Percentiles rank a stretch among this genome's conserved stretches.
Conservation (phyloP, 139 green algal species). For the Desmodesmus armatus region DNA sequence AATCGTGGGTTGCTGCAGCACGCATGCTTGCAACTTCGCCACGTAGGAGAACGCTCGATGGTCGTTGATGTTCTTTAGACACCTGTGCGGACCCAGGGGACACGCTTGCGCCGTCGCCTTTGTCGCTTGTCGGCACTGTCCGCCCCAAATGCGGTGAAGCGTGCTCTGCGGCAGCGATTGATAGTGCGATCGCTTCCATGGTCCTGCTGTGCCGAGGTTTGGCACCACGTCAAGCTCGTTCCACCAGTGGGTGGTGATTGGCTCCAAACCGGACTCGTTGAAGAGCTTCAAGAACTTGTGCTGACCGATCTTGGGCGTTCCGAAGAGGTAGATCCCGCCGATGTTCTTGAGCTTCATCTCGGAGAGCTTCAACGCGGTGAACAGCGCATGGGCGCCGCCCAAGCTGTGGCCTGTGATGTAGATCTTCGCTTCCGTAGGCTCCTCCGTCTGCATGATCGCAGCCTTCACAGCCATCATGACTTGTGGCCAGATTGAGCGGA, state of each 20-base stretch:
- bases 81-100: background rate
- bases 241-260: slow-evolving; percentile 21
- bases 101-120: background rate
- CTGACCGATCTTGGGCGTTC: slow-evolving; percentile 32
- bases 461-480: background rate
- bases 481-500: slow-evolving; percentile 13
- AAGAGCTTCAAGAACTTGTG: slow-evolving; percentile 8
- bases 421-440: background rate
- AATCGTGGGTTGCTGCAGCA: slow-evolving; percentile 13
- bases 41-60: slow-evolving; percentile 34
- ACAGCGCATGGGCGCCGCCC: slow-evolving; percentile 15
- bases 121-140: slow-evolving; percentile 21
- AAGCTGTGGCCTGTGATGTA: slow-evolving; percentile 41
- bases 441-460: background rate
- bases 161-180: background rate
- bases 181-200: background rate
- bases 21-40: slow-evolving; percentile 14
- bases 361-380: slow-evolving; percentile 11
- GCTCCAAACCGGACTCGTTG: background rate
- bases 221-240: slow-evolving; percentile 41
- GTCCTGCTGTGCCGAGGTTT: background rate
- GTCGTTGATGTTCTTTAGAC: slow-evolving; percentile 32
- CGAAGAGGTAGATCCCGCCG: slow-evolving; percentile 30
- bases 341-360: background rate
- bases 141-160: slow-evolving; percentile 7